A percentile compares a stretch with the other conserved stretches of the same genome.
Conservation (phyloP, 768 basidiomycete species). For the Brasilioporus rufonigricans region DNA sequence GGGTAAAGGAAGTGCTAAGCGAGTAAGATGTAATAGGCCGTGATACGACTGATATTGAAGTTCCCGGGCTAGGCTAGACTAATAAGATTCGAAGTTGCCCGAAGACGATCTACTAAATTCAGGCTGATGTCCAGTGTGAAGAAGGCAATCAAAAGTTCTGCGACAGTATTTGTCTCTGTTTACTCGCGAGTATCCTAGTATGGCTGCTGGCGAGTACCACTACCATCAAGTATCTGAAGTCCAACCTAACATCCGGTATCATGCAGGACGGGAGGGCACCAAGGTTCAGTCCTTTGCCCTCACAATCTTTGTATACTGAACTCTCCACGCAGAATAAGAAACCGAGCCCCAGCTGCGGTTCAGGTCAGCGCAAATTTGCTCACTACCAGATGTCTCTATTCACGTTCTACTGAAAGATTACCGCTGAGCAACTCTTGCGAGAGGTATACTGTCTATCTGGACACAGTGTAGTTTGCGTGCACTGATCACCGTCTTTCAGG, state of each 20-base stretch:
- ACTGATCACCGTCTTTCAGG: slow-evolving; percentile 43
- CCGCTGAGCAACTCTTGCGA: slow-evolving; percentile 95
- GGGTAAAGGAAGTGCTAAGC: slow-evolving; percentile 16
- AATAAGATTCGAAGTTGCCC: no score
- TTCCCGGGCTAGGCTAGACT: no score
- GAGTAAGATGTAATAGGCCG: neutral
- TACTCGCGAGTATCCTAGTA: no score
- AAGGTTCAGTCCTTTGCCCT: slow-evolving; percentile 42
- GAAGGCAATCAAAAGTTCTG: no score
- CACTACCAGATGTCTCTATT: slow-evolving; percentile 4
- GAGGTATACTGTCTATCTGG: slow-evolving; percentile 52
- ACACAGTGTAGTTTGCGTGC: neutral
- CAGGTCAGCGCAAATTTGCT: slow-evolving; percentile 52
- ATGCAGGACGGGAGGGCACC: slow-evolving; percentile 86
- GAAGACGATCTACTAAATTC: no score
- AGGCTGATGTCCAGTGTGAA: no score
- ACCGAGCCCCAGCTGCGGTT: slow-evolving; percentile 90
- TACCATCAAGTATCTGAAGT: no score
- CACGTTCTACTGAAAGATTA: slow-evolving; percentile 61
- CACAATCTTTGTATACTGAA: neutral
- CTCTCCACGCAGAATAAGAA: slow-evolving; percentile 72
- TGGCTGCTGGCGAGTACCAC: no score
- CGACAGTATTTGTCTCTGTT: slow-evolving; percentile 18
- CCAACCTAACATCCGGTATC: neutral
- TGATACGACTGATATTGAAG: neutral